phyloP scores from a whole-genome alignment of 2,329 filamentous ascomycete species.

The Raffaelea ambrosiae region DNA sequence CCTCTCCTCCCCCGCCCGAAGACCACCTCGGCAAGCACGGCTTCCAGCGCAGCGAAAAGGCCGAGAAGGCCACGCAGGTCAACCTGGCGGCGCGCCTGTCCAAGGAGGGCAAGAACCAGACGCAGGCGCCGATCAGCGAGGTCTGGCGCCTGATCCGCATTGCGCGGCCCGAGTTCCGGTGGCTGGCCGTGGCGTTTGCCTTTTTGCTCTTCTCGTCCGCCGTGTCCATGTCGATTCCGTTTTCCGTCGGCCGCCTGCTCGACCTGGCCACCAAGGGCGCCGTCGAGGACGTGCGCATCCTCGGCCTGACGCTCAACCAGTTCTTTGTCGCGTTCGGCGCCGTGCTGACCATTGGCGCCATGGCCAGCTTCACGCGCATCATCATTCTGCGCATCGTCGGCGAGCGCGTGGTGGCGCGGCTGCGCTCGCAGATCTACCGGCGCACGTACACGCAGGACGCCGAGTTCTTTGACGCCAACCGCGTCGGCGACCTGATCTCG shows the following conservation, averaged over 20 bases:
- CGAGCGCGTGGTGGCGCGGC: conserved; percentile 83
- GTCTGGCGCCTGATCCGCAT: conserved; percentile 84
- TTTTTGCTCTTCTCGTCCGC: conserved; percentile 83
- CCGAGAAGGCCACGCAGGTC: conserved; percentile 76
- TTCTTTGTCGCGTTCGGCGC: conserved; percentile 77
- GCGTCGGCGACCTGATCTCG: conserved; percentile 92
- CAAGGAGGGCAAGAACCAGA: conserved; percentile 61
- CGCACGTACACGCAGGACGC: conserved; percentile 95
- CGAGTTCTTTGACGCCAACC: conserved; percentile 97
- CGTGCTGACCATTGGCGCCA: conserved; percentile 74
- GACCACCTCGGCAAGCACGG: conserved; percentile 19
- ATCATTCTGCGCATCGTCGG: conserved; percentile 89
- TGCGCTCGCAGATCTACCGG: conserved; percentile 83
- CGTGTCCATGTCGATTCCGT: conserved; percentile 93
- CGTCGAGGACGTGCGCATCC: conserved; percentile 59
- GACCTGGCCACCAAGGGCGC: conserved; percentile 76
- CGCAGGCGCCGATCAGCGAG: conserved; percentile 59
- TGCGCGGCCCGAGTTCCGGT: conserved; percentile 72
- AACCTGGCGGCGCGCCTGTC: conserved; percentile 82
- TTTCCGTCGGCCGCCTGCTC: conserved; percentile 91
- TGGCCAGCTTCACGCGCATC: conserved; percentile 88
- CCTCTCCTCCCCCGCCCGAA: conserved; percentile 16
- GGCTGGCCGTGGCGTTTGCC: conserved; percentile 69
- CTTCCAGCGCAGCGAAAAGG: conserved; percentile 60
- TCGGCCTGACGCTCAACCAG: conserved; percentile 75